Evolutionary conservation across 2,329 filamentous ascomycete species (phyloP).

Genomic region (Cercospora janseana): DNA sequence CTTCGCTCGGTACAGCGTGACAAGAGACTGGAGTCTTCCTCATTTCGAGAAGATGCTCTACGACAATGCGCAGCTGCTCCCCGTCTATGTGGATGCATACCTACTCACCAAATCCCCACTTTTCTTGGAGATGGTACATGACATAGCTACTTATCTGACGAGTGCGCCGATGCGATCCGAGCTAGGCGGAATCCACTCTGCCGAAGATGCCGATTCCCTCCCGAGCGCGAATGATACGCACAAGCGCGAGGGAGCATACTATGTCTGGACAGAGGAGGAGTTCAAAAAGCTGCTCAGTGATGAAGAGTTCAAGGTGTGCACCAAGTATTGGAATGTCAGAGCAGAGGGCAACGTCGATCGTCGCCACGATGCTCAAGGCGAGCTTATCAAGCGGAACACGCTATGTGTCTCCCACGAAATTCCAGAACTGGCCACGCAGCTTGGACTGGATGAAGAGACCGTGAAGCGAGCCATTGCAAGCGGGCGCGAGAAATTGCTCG

Average conservation of each 20-base stretch:
- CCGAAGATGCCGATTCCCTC: conserved; percentile 85
- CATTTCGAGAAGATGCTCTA: conserved; percentile 98
- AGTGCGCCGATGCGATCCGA: conserved; percentile 64
- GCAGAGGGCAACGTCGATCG: conserved; percentile 82
- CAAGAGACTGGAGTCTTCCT: conserved; percentile 86
- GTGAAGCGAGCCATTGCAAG: conserved; percentile 65
- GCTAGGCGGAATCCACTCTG: conserved; percentile 77
- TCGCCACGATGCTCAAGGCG: conserved; percentile 83
- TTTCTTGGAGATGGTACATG: conserved; percentile 73
- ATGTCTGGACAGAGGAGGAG: conserved; percentile 88
- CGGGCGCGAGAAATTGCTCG: conserved; percentile 66
- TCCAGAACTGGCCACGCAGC: conserved; percentile 68
- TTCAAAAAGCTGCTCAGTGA: conserved; percentile 72
- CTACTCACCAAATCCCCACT: conserved; percentile 65
- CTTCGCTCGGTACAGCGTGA: conserved; percentile 83
- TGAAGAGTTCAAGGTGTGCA: conserved; percentile 69
- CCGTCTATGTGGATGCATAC: conserved; percentile 84
- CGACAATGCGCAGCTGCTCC: conserved; percentile 83
- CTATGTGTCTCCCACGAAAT: conserved; percentile 68
- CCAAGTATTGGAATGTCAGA: conserved; percentile 79
- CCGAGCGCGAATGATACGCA: conserved; percentile 72
- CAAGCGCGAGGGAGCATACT: conserved; percentile 88
- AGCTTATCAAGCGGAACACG: conserved; percentile 93
- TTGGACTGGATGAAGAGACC: conserved; percentile 68
- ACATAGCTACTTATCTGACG: conserved; percentile 83